Evolutionary conservation across 805 yeast species (phyloP).

Genomic region (Teunomyces kruisii): DNA sequence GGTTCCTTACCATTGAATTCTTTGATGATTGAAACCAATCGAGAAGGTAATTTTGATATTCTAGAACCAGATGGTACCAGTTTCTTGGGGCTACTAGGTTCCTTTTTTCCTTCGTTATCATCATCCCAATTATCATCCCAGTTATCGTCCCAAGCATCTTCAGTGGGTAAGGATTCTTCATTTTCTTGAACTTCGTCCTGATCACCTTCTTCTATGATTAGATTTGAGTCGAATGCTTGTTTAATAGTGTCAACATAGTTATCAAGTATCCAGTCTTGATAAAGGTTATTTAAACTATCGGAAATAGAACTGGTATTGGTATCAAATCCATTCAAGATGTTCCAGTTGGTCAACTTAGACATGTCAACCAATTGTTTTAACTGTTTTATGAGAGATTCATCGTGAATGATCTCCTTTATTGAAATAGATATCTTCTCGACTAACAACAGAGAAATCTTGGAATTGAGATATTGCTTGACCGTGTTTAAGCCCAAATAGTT

Average conservation of each 20-base stretch:
- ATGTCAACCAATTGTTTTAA: constrained; percentile 19
- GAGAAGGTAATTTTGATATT: constrained; percentile 23
- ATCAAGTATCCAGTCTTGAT: constrained; percentile 32
- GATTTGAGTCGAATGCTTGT: constrained; percentile 1
- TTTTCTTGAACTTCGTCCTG: not conserved
- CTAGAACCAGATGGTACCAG: constrained; percentile 4
- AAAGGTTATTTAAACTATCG: constrained; percentile 25
- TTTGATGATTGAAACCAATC: constrained; percentile 20
- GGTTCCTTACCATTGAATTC: constrained; percentile 20
- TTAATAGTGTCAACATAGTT: constrained; percentile 32
- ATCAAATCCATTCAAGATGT: constrained; percentile 11
- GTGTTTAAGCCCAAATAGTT: constrained; percentile 21
- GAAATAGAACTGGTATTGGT: not conserved
- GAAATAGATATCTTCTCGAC: constrained; percentile 30
- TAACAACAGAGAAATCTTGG: constrained; percentile 29
- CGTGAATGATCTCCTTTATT: constrained; percentile 22
- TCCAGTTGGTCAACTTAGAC: constrained; percentile 23
- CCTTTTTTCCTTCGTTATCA: constrained; percentile 9
- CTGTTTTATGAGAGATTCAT: constrained; percentile 16
- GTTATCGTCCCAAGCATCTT: constrained; percentile 24
- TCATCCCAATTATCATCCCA: constrained; percentile 32
- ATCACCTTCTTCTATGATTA: constrained; percentile 3
- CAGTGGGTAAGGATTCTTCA: not conserved
- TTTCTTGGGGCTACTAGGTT: not conserved
- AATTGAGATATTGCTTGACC: constrained; percentile 24